Percentiles rank a stretch among this genome's conserved stretches.
Evolutionary conservation across 495 filamentous ascomycete species (phyloP).

Genomic region (Haplographium delicatum): DNA sequence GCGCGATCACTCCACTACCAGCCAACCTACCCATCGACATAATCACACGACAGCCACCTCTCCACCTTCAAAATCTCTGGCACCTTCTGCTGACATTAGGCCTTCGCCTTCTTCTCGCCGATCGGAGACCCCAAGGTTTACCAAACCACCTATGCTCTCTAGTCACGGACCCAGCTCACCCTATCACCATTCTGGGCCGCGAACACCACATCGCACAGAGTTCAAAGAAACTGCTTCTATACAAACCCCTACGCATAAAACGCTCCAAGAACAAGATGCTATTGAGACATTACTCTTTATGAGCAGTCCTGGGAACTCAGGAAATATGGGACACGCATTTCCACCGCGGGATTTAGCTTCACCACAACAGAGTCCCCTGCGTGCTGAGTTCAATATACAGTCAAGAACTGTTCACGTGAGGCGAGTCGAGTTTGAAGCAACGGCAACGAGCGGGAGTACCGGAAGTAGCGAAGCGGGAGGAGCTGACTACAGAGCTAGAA

Average conservation of each 20-base stretch:
- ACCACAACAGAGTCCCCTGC: conserved; percentile 25
- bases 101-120: conserved; percentile 31
- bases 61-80: conserved; percentile 33
- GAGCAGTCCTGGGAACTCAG: conserved; percentile 76
- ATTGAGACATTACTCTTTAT: conserved; percentile 83
- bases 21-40: conserved; percentile 11
- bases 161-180: conserved; percentile 28
- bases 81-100: conserved; percentile 56
- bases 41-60: conserved; percentile 1
- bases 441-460: conserved; percentile 19
- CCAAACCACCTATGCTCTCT: conserved; percentile 22
- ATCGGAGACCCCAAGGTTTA: conserved; percentile 23
- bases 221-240: conserved; percentile 26
- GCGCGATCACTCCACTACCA: conserved; percentile 33
- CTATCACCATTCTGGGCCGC: conserved; percentile 22
- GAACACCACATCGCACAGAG: conserved; percentile 18
- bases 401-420: conserved; percentile 24
- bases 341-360: conserved; percentile 31
- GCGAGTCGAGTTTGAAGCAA: conserved; percentile 32
- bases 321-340: conserved; percentile 44
- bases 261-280: conserved; percentile 77
- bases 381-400: conserved; percentile 19
- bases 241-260: conserved; percentile 58
- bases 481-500: conserved; percentile 6
- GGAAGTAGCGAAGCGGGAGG: conserved; percentile 15